Evolutionary conservation across 2,329 filamentous ascomycete genomes (phyloP).

Genomic region (Alternaria panax): DNA sequence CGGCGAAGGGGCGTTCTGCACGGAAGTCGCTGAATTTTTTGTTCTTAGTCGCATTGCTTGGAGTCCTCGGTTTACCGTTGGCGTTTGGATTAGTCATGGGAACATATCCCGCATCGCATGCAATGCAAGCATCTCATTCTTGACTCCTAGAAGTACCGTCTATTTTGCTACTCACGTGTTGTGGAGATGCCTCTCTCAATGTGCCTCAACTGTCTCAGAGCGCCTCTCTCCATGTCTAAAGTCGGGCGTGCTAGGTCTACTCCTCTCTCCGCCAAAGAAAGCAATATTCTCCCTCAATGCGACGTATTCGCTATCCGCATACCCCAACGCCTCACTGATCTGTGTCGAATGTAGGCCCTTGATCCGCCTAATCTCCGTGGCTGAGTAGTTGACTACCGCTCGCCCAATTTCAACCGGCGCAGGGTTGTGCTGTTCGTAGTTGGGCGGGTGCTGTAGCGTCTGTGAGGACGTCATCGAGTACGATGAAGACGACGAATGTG

Average conservation of each 20-base stretch:
- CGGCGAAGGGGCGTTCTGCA: conserved; percentile 17
- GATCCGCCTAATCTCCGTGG: conserved; percentile 81
- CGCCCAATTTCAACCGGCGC: conserved; percentile 77
- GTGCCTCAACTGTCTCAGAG: conserved; percentile 10
- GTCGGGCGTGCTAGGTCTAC: conserved; percentile 49
- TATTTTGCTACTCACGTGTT: neutral
- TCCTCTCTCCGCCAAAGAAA: conserved; percentile 62
- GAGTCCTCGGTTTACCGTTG: conserved; percentile 5
- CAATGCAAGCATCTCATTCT: neutral
- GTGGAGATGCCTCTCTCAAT: neutral
- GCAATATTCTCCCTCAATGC: conserved; percentile 88
- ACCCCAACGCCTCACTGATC: conserved; percentile 81
- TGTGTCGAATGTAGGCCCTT: conserved; percentile 83
- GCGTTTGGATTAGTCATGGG: conserved; percentile 1
- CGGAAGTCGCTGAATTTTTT: conserved; percentile 12
- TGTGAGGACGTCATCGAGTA: conserved; percentile 25
- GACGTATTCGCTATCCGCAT: conserved; percentile 94
- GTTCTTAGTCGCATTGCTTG: conserved; percentile 13
- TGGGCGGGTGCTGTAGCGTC: conserved; percentile 23
- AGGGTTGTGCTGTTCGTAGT: conserved; percentile 45
- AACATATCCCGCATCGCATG: neutral
- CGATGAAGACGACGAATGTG: neutral
- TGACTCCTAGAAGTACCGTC: neutral
- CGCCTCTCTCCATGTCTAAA: conserved; percentile 22
- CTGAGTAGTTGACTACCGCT: conserved; percentile 92